These are phyloP conservation scores for Paxillus involutus DNA, from an alignment of 768 basidiomycete species.

Conservation along the genomic window DNA sequence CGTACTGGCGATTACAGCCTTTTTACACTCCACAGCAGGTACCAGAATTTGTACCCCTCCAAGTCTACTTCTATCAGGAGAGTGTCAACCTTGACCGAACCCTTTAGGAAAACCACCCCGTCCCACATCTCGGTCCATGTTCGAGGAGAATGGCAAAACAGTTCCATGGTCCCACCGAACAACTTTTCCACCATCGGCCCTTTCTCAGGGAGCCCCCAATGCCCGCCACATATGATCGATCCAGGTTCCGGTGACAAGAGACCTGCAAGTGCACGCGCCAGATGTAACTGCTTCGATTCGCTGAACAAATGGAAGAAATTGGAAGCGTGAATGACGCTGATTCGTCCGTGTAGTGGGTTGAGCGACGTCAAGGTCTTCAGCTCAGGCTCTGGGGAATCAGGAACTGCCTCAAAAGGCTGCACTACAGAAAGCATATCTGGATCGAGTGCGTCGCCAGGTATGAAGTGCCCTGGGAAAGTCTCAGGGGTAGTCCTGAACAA, in stretches of 20 bases:
- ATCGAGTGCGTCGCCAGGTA: constrained; percentile 55
- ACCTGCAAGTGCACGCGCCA: constrained; percentile 15
- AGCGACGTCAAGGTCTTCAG: constrained; percentile 38
- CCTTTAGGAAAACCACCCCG: constrained; percentile 3
- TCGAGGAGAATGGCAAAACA: constrained; percentile 12
- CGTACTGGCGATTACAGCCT: neutral
- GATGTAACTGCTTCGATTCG: constrained; percentile 15
- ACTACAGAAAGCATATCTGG: constrained; percentile 36
- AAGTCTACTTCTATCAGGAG: neutral
- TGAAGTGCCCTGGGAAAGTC: constrained; percentile 50
- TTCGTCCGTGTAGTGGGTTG: constrained; percentile 42
- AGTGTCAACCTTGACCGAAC: neutral
- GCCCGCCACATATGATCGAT: constrained; percentile 21
- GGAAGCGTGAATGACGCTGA: constrained; percentile 47
- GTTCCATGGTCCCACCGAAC: neutral
- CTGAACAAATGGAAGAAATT: constrained; percentile 40
- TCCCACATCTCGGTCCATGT: constrained; percentile 16
- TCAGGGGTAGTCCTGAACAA: constrained; percentile 53
- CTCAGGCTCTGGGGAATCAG: constrained; percentile 19
- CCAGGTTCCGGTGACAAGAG: constrained; percentile 23
- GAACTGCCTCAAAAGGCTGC: constrained; percentile 23
- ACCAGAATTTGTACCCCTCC: neutral
- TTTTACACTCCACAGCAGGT: neutral
- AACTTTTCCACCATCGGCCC: constrained; percentile 1
- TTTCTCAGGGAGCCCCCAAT: constrained; percentile 10